A percentile compares a stretch with the other conserved stretches of the same genome.
phyloP scores from a whole-genome alignment of 2,329 filamentous ascomycete genomes.

The Helminthosporium solani region DNA sequence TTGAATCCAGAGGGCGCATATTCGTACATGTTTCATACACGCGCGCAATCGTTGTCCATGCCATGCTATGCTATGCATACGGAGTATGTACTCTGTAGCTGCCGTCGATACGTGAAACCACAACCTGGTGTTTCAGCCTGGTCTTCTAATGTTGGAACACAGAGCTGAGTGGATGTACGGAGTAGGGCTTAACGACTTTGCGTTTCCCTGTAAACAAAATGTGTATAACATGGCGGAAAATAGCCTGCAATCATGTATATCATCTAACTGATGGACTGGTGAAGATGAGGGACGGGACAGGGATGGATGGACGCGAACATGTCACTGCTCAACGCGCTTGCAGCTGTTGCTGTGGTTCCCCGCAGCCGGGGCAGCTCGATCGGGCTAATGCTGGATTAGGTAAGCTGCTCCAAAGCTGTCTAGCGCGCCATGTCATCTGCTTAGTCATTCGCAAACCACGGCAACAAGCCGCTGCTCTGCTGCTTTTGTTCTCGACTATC shows the following conservation, averaged over 20 bases:
- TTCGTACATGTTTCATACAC: background rate
- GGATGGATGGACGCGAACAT: background rate
- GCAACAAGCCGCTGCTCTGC: background rate
- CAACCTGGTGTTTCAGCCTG: background rate
- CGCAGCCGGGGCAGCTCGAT: background rate
- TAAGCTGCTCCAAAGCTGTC: background rate
- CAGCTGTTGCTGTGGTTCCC: constrained; percentile 12
- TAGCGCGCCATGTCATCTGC: background rate
- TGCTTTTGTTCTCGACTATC: background rate
- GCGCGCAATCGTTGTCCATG: too few species aligned
- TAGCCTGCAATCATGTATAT: too few species aligned
- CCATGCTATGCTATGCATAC: background rate
- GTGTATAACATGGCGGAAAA: too few species aligned
- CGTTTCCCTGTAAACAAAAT: too few species aligned
- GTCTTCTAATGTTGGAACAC: background rate
- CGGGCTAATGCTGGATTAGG: background rate
- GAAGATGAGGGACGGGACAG: background rate
- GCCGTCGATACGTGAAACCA: background rate
- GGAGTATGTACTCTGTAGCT: background rate
- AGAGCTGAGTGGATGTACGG: too few species aligned
- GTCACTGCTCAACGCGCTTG: constrained; percentile 2
- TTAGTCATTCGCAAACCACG: background rate
- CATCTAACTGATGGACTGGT: too few species aligned
- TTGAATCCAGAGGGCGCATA: background rate
- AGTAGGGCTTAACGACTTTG: too few species aligned